Conservation (phyloP, 305 asterid species). For the Solanum hybrid region DNA sequence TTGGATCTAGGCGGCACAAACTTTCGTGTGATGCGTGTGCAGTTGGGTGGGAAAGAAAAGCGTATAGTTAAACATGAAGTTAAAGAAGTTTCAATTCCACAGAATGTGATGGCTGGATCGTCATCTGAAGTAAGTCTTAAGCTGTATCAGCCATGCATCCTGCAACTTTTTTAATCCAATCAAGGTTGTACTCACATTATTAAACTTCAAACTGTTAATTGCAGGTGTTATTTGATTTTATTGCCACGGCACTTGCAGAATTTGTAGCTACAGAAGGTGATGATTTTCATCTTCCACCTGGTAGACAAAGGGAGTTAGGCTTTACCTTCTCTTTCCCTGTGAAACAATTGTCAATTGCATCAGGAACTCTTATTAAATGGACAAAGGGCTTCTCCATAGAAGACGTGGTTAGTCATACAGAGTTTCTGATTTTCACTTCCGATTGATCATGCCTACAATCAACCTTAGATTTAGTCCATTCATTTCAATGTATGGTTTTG, state of each 20-base stretch:
- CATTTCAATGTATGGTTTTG: background rate
- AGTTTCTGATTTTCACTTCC: background rate
- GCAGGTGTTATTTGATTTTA: constrained; percentile 75
- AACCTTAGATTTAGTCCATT: background rate
- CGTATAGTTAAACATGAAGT: constrained; percentile 39
- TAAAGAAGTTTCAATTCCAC: constrained; percentile 74
- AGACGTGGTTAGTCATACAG: constrained; percentile 44
- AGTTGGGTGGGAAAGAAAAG: constrained; percentile 53
- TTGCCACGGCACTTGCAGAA: constrained; percentile 52
- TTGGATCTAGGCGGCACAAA: constrained; percentile 93
- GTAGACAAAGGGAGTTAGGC: constrained; percentile 77
- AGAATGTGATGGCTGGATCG: constrained; percentile 70
- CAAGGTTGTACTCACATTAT: constrained; percentile 1
- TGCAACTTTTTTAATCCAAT: constrained; percentile 2
- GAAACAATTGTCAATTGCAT: constrained; percentile 62
- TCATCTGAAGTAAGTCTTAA: constrained; percentile 55
- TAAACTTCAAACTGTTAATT: constrained; percentile 2
- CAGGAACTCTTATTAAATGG: constrained; percentile 81
- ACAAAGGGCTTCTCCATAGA: constrained; percentile 79
- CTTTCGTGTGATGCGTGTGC: constrained; percentile 80
- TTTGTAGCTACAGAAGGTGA: constrained; percentile 74
- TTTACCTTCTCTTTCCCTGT: constrained; percentile 92
- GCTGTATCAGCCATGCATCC: background rate
- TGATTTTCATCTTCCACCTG: constrained; percentile 42
- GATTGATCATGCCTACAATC: background rate